Conservation (phyloP, 768 basidiomycete genomes). For the Kwoniella dendrophila region DNA sequence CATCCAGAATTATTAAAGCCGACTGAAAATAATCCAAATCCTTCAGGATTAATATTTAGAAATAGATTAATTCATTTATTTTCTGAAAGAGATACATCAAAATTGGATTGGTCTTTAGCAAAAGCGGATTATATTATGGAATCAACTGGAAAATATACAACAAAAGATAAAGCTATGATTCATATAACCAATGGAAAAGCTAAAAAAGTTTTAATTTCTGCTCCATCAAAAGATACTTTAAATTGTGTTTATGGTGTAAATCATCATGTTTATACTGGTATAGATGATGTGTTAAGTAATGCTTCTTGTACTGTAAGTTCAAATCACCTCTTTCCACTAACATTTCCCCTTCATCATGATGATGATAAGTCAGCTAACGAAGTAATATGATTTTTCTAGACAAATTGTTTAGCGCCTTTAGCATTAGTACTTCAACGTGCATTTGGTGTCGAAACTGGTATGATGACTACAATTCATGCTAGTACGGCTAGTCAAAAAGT, state of each 20-base stretch:
- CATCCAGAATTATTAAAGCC: slow-evolving; percentile 34
- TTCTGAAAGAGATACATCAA: slow-evolving; percentile 47
- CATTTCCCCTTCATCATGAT: neutral
- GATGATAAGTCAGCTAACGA: no score
- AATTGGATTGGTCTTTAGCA: slow-evolving; percentile 49
- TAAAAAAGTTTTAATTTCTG: slow-evolving; percentile 56
- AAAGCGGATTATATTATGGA: slow-evolving; percentile 55
- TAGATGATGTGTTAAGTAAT: slow-evolving; percentile 52
- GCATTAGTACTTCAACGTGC: slow-evolving; percentile 52
- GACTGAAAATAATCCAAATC: slow-evolving; percentile 37
- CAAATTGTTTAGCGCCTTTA: slow-evolving; percentile 56
- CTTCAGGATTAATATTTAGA: slow-evolving; percentile 35
- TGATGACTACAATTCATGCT: slow-evolving; percentile 57
- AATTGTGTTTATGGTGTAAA: slow-evolving; percentile 56
- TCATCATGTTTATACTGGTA: slow-evolving; percentile 36
- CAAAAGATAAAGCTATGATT: slow-evolving; percentile 40
- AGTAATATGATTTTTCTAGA: slow-evolving; percentile 23
- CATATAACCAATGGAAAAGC: slow-evolving; percentile 51
- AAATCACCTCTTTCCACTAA: neutral
- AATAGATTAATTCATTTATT: slow-evolving; percentile 49
- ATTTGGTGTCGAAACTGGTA: slow-evolving; percentile 55
- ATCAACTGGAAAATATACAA: slow-evolving; percentile 53
- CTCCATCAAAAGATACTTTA: slow-evolving; percentile 49
- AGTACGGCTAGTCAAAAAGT: slow-evolving; percentile 54
- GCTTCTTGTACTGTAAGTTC: slow-evolving; percentile 54